Evolutionary conservation across 169 alveolate species (phyloP), one percentile per base, ranked within the genome.

Genomic region (Cryptosporidium baileyi): DNA sequence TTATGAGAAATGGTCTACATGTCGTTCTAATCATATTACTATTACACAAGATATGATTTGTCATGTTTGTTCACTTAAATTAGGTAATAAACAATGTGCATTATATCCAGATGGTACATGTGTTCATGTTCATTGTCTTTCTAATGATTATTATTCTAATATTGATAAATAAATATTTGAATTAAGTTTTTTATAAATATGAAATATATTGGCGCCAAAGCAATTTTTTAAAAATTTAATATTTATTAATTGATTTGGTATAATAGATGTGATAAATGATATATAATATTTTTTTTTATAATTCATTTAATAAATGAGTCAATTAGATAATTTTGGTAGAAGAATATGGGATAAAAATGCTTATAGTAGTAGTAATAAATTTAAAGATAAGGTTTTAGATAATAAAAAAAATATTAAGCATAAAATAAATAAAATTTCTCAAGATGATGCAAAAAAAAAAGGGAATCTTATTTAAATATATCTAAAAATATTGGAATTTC

Each of bases 11-110:
- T 74, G 85, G 85, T 24, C 85, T 30, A 54, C 22, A 32, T 3
- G 17, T 7, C 32, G 59, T 3, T 74, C 85, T 17, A 74, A 74
- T 15, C 67, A 74, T 36, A 51, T 54, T 13, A 74, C 85, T 34
- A 51, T 74, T 34, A 74, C 85, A 6, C 85, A 74, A 36, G 85
- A 74, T 40, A 74, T 74, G 85, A 74, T 74, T 41, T 74, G 85
- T 17, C 47, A 51, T 34, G 60, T 74, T 9, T 74, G 85, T 8
- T 74, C 85, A 54, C 67, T 74, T 19, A 74, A 74, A 9, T 34
- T 74, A 8, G 85, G 85, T 6, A 74, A 57, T 38, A 74, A 74
- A 34, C 85, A 44, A 3, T 74, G 85, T 36, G 85, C 85, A 0
- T 11, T 74, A 24, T 74, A 74, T 41, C 85, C 85, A 6, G 54